Evolutionary conservation across 371 early-diverging fungal species (phyloP), one percentile per base, ranked within the genome.

Genomic region (Circinella minor): DNA sequence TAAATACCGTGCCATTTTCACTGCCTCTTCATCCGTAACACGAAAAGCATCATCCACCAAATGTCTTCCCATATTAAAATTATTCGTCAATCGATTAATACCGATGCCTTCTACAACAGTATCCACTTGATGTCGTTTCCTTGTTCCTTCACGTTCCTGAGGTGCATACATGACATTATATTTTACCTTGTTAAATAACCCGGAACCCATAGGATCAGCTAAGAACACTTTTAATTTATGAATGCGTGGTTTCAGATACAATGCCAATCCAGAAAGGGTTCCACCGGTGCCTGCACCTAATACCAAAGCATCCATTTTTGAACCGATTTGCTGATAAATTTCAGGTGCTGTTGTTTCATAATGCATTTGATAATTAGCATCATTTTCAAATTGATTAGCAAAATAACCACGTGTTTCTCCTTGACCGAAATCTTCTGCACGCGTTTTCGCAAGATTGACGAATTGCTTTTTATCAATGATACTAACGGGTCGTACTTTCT

Each of bases 101-200:
- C 98, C 99, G 6, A 99, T 90, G 1, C 98, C 99, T 78, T 99
- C 98, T 0, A 99, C 96, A 11, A 98, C 88, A 13, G 98, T 93
- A 75, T 98, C 99, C 27, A 97, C 94, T 76, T 99, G 98, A 77
- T 99, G 97, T 9, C 98, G 89, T 62, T 85, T 84, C 17, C 99
- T 82, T 8, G 87, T 93, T 5, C 99, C 99, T 79, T 99, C 99
- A 39, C 90, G 87, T 73, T 97, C 97, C 6, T 88, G 87, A 1
- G 92, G 88, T 0, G 95, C 79, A 81, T 94, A 99, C 93, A 98
- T 90, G 70, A 95, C 88, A 64, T 92, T 91, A 77, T 93, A 91
- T 74, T 93, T 93, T 73, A 99, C 92, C 71, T 94, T 94, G 86
- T 96, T 90, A 71, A 88, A 96, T 43, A 98, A 74, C 4, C 98